Percentiles rank a stretch among this genome's conserved stretches.
Conservation (phyloP, 2,329 filamentous ascomycete species). For the Paracorniculantispora psalliotae region DNA sequence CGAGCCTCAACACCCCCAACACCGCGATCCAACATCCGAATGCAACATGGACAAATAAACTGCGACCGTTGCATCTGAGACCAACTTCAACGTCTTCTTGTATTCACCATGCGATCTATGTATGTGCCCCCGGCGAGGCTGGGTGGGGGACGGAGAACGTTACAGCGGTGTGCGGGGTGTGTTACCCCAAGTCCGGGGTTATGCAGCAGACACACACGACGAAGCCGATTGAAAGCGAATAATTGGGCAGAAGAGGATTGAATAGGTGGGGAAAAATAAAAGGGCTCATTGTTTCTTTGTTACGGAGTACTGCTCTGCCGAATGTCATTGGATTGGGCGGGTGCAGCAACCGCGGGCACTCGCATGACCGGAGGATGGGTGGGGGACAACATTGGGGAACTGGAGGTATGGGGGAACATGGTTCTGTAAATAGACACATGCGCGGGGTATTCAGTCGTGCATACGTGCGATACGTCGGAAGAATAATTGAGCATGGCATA, state of each 20-base stretch:
- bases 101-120: not conserved
- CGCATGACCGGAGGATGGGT: not conserved
- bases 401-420: not conserved
- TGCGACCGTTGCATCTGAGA: not conserved
- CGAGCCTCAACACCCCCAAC: not conserved
- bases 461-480: too few species aligned
- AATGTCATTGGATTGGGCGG: not conserved
- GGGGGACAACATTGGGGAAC: not conserved
- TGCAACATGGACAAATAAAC: not conserved
- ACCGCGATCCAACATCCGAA: not conserved
- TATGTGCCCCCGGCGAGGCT: not conserved
- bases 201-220: not conserved
- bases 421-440: not conserved
- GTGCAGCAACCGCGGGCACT: not conserved
- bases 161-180: constrained; percentile 5
- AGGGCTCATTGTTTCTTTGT: not conserved
- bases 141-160: constrained; percentile 7
- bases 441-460: too few species aligned
- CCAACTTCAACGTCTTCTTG: not conserved
- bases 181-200: not conserved
- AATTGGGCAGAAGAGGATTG: not conserved
- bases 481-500: too few species aligned
- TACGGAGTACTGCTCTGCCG: not conserved
- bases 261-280: not conserved
- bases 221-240: not conserved